These are phyloP conservation scores for Daldinia sp. DNA, from an alignment of 2,329 filamentous ascomycete genomes.

Conservation along the genomic window DNA sequence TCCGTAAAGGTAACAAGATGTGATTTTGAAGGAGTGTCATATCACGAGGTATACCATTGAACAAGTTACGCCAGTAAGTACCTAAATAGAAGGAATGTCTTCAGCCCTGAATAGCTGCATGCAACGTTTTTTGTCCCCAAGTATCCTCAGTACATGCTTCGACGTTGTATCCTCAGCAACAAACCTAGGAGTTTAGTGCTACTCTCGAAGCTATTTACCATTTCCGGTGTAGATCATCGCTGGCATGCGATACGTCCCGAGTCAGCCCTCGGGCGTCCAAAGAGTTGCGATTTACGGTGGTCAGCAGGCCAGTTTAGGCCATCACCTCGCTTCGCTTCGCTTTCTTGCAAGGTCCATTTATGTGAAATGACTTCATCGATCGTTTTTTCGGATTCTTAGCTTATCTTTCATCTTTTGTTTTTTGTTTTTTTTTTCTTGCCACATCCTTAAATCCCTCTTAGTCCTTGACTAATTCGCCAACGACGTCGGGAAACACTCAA, in stretches of 20 bases:
- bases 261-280: constrained; percentile 10
- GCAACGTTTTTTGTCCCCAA: constrained; percentile 19
- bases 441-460: not conserved
- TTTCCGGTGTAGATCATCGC: constrained; percentile 25
- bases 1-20: constrained; percentile 14
- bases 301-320: constrained; percentile 8
- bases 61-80: not conserved
- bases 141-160: constrained; percentile 20
- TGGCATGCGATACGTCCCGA: constrained; percentile 4
- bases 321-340: not conserved
- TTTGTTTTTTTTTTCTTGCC: constrained; percentile 8
- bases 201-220: constrained; percentile 19
- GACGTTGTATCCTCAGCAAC: constrained; percentile 20
- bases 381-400: constrained; percentile 9
- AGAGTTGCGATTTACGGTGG: not conserved
- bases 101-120: not conserved
- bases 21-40: constrained; percentile 12
- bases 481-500: constrained; percentile 11
- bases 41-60: constrained; percentile 10
- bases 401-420: constrained; percentile 13
- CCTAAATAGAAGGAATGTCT: not conserved
- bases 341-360: not conserved
- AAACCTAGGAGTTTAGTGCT: constrained; percentile 5
- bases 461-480: constrained; percentile 2
- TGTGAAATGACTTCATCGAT: constrained; percentile 32